phyloP scores from a whole-genome alignment of 1,284 basidiomycete genomes.

The Ceratobasidium sp. region DNA sequence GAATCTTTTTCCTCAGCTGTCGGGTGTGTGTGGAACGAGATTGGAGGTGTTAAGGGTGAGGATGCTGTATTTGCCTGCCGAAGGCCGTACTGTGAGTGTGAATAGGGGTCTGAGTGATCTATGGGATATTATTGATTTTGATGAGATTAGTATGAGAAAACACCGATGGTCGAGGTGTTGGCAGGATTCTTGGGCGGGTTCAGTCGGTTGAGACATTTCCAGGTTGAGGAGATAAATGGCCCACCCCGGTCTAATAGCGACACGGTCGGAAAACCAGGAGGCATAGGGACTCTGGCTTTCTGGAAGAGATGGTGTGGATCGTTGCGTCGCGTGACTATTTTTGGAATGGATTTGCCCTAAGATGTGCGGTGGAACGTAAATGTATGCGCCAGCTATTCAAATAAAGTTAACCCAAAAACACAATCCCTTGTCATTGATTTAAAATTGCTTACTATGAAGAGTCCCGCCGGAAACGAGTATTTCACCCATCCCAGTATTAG shows the following conservation, averaged over 20 bases:
- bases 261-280: conserved; percentile 10
- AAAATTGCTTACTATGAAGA: too few relatives aligned
- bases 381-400: too few relatives aligned
- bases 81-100: conserved; percentile 1
- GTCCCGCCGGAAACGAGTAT: too few relatives aligned
- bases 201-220: not conserved
- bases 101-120: not conserved
- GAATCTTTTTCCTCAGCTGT: conserved; percentile 11
- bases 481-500: too few relatives aligned
- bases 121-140: not conserved
- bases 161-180: conserved; percentile 20
- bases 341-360: conserved; percentile 21
- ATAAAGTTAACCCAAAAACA: too few relatives aligned
- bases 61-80: conserved; percentile 15
- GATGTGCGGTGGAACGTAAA: too few relatives aligned
- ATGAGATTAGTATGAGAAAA: not conserved
- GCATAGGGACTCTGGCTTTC: conserved; percentile 23
- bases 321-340: conserved; percentile 15
- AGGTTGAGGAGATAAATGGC: not conserved
- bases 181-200: conserved; percentile 20
- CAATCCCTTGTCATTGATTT: too few relatives aligned
- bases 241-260: too few relatives aligned
- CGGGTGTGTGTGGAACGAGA: conserved; percentile 5
- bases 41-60: conserved; percentile 6
- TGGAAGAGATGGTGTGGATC: conserved; percentile 9